Evolutionary conservation across 768 basidiomycete genomes (phyloP).

Genomic region (Tephrocybe sp.): DNA sequence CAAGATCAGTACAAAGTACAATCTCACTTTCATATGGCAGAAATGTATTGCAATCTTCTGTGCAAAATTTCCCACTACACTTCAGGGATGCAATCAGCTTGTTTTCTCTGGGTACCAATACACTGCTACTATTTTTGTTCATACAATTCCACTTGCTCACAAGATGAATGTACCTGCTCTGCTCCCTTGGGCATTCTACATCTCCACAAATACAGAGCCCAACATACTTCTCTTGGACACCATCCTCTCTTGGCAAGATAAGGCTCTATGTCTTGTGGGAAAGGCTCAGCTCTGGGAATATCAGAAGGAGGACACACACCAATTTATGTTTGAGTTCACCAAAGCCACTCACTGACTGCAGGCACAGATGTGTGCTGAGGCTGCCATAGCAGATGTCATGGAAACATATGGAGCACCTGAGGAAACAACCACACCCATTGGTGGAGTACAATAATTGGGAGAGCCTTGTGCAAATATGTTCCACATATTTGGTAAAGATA

Average conservation of each 20-base stretch:
- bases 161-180: constrained; percentile 39
- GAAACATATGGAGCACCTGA: constrained; percentile 31
- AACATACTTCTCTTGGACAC: constrained; percentile 33
- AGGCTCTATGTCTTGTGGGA: constrained; percentile 40
- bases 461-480: constrained; percentile 28
- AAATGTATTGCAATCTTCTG: constrained; percentile 40
- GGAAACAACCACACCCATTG: constrained; percentile 37
- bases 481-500: constrained; percentile 27
- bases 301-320: constrained; percentile 36
- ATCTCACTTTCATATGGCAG: constrained; percentile 32
- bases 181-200: constrained; percentile 47
- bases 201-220: constrained; percentile 38
- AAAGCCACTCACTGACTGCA: constrained; percentile 30
- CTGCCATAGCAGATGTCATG: constrained; percentile 28
- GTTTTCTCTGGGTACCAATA: constrained; percentile 36
- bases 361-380: constrained; percentile 24
- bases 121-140: constrained; percentile 35
- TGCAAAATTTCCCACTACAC: constrained; percentile 41
- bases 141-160: constrained; percentile 40
- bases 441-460: constrained; percentile 36
- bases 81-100: constrained; percentile 38
- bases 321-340: constrained; percentile 35
- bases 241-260: constrained; percentile 40
- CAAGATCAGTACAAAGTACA: constrained; percentile 44
- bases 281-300: constrained; percentile 39